Conservation (phyloP, 1,284 basidiomycete species). For the Apiotrichum akiyoshidainum region DNA sequence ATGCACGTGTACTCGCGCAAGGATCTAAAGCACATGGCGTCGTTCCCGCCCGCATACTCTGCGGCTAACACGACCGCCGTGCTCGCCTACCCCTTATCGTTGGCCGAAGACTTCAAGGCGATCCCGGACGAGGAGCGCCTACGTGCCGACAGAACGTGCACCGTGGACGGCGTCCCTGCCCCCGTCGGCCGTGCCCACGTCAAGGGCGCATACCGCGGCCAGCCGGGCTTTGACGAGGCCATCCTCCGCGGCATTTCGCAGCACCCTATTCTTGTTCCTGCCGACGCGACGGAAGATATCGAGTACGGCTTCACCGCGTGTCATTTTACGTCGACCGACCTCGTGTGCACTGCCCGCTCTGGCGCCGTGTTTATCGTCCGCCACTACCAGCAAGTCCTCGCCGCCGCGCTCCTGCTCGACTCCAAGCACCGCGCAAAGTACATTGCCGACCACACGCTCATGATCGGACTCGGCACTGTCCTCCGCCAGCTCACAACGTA, state of each 20-base stretch:
- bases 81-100: conserved; percentile 11
- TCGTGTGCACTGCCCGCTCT: conserved; percentile 28
- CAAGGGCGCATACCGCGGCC: neutral
- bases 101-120: conserved; percentile 17
- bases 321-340: conserved; percentile 35
- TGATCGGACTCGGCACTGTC: conserved; percentile 20
- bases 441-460: conserved; percentile 20
- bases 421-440: conserved; percentile 13
- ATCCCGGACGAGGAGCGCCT: conserved; percentile 14
- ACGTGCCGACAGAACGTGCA: neutral
- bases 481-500: conserved; percentile 30
- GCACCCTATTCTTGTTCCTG: conserved; percentile 4
- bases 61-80: neutral
- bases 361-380: conserved; percentile 32
- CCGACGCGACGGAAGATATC: conserved; percentile 7
- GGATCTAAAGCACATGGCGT: conserved; percentile 18
- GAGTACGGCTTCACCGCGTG: conserved; percentile 29
- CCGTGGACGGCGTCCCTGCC: conserved; percentile 8
- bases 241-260: conserved; percentile 9
- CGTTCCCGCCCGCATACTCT: conserved; percentile 22
- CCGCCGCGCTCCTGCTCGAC: neutral
- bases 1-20: conserved; percentile 36
- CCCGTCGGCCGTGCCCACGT: conserved; percentile 8
- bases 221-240: conserved; percentile 4
- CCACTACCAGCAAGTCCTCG: conserved; percentile 30